Evolutionary conservation across 352 stramenopile genomes (phyloP).

Genomic region (Phytophthora tentaculata): DNA sequence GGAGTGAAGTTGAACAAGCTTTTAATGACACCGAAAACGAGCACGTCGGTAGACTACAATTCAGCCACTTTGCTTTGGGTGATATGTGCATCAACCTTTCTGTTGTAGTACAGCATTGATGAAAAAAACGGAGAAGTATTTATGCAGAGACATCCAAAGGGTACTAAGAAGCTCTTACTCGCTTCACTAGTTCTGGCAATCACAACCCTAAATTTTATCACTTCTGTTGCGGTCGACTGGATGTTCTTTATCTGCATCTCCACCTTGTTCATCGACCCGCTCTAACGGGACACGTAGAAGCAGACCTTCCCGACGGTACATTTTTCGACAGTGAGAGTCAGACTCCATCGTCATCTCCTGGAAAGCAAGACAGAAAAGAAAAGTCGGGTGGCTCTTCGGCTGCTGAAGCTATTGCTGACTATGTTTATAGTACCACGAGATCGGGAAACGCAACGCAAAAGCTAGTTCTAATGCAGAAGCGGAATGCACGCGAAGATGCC

Average conservation of each 20-base stretch:
- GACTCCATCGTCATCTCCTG: too few relatives aligned
- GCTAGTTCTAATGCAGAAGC: not conserved
- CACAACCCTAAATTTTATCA: not conserved
- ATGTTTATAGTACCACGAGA: not conserved
- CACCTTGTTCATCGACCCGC: not conserved
- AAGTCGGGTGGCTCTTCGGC: not conserved
- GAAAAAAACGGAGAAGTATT: not conserved
- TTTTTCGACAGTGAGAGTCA: not conserved
- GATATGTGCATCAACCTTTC: not conserved
- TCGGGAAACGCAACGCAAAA: not conserved
- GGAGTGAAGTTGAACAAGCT: not conserved
- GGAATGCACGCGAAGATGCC: not conserved
- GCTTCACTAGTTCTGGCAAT: too few relatives aligned
- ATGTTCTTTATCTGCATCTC: not conserved
- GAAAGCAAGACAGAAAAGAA: not conserved
- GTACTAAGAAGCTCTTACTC: not conserved
- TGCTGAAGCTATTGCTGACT: not conserved
- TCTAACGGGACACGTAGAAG: not conserved
- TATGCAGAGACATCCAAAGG: not conserved
- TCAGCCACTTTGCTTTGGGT: not conserved
- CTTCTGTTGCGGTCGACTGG: not conserved
- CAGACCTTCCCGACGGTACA: not conserved
- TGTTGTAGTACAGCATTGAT: not conserved
- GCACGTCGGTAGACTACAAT: not conserved
- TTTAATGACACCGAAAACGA: not conserved